These are phyloP conservation scores for Capsicum rhomboideum DNA, from an alignment of 257 asterid species.

Conservation along the genomic window DNA sequence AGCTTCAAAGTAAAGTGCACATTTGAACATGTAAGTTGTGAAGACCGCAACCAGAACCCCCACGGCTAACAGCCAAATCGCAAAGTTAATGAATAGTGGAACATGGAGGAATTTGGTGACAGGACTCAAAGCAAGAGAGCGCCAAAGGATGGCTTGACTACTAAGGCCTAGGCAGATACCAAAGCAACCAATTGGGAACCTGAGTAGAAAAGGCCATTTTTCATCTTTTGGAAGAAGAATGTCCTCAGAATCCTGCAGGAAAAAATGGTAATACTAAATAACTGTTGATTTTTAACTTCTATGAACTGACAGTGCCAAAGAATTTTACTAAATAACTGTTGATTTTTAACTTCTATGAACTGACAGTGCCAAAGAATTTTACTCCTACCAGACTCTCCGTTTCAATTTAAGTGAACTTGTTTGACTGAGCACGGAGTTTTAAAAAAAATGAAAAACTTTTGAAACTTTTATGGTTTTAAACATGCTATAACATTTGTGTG, in stretches of 20 bases:
- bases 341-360: not conserved
- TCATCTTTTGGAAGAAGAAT: conserved; percentile 84
- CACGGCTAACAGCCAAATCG: conserved; percentile 65
- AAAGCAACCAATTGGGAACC: conserved; percentile 89
- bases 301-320: not conserved
- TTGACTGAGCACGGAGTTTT: no score
- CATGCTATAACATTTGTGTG: no score
- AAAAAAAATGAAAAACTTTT: no score
- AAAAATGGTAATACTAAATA: not conserved
- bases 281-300: not conserved
- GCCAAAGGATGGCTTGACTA: conserved; percentile 91
- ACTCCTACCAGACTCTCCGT: not conserved
- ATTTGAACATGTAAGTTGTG: conserved; percentile 54
- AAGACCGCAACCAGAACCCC: conserved; percentile 44
- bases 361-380: not conserved
- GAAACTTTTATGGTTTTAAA: no score
- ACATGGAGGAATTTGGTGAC: conserved; percentile 69
- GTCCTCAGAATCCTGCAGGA: conserved; percentile 70
- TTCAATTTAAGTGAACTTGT: no score
- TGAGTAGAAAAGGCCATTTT: conserved; percentile 86
- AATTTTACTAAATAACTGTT: not conserved
- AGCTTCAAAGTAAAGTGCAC: conserved; percentile 76
- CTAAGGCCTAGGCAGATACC: conserved; percentile 89
- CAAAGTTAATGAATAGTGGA: conserved; percentile 54
- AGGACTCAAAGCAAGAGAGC: conserved; percentile 46